Conservation (phyloP, 2,329 filamentous ascomycete genomes). For the Aspergillus sp. region DNA sequence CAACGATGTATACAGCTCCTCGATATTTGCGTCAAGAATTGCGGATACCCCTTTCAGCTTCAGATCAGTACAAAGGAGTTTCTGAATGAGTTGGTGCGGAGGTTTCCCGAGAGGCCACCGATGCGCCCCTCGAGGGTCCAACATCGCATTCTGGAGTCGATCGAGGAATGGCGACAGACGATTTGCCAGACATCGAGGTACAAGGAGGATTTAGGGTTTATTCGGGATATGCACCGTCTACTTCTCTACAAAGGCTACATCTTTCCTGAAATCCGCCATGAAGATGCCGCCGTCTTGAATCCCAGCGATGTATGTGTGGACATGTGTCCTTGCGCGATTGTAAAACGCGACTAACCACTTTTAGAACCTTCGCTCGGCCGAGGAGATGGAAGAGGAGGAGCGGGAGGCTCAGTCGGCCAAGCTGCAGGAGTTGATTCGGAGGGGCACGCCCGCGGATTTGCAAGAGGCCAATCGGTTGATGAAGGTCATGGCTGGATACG, state of each 20-base stretch:
- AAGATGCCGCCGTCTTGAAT: conserved; percentile 94
- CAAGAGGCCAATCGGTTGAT: conserved; percentile 96
- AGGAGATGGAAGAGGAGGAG: conserved; percentile 99
- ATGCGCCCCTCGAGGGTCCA: conserved; percentile 83
- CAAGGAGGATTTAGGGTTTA: conserved; percentile 94
- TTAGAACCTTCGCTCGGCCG: conserved; percentile 88
- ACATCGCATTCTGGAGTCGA: conserved; percentile 85
- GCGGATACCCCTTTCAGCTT: conserved; percentile 96
- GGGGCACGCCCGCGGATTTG: conserved; percentile 85
- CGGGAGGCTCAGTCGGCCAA: conserved; percentile 94
- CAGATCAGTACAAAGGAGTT: conserved; percentile 99
- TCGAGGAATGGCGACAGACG: conserved; percentile 96
- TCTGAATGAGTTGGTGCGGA: conserved; percentile 91
- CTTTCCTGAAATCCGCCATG: conserved; percentile 85
- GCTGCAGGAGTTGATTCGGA: conserved; percentile 89
- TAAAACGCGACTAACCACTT: conserved; percentile 19
- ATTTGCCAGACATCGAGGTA: conserved; percentile 98
- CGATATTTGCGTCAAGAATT: conserved; percentile 99
- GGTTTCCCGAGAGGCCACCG: conserved; percentile 91
- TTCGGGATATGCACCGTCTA: conserved; percentile 94
- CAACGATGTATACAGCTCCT: conserved; percentile 56
- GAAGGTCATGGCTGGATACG: conserved; percentile 98
- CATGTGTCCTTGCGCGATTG: neutral
- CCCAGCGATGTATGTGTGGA: conserved; percentile 76
- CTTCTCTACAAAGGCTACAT: conserved; percentile 95